Percentiles rank a stretch among this genome's conserved stretches.
phyloP scores from a whole-genome alignment of 2,329 filamentous ascomycete genomes.

The Stachybotrys echinatus region DNA sequence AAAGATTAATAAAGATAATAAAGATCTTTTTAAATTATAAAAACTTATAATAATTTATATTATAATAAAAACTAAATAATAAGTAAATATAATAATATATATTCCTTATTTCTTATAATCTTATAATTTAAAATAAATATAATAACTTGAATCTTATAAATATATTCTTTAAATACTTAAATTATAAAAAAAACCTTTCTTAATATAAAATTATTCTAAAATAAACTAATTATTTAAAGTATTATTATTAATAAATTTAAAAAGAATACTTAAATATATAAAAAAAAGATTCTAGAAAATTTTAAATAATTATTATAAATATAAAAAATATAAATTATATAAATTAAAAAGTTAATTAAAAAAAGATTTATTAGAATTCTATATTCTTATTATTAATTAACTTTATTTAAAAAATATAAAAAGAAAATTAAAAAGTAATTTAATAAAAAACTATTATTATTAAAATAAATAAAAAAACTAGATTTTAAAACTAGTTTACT shows the following conservation, averaged over 20 bases:
- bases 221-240: not conserved
- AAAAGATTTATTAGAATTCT: not conserved
- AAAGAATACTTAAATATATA: not conserved
- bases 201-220: too few relatives aligned
- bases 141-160: not conserved
- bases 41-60: slow-evolving; percentile 4
- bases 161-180: not conserved
- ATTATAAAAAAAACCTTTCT: not conserved
- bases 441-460: not conserved
- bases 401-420: not conserved
- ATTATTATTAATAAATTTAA: not conserved
- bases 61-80: slow-evolving; percentile 1
- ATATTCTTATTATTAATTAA: not conserved
- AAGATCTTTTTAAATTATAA: slow-evolving; percentile 3
- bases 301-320: too few relatives aligned
- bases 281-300: too few relatives aligned
- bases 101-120: not conserved
- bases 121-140: slow-evolving; percentile 3
- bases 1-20: not conserved
- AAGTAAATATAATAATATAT: slow-evolving; percentile 1
- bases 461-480: not conserved
- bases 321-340: not conserved
- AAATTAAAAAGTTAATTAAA: not conserved
- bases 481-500: too few relatives aligned
- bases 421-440: not conserved